These are phyloP conservation scores for Ophiocordyceps australis DNA, from an alignment of 2,329 filamentous ascomycete species.

Conservation along the genomic window DNA sequence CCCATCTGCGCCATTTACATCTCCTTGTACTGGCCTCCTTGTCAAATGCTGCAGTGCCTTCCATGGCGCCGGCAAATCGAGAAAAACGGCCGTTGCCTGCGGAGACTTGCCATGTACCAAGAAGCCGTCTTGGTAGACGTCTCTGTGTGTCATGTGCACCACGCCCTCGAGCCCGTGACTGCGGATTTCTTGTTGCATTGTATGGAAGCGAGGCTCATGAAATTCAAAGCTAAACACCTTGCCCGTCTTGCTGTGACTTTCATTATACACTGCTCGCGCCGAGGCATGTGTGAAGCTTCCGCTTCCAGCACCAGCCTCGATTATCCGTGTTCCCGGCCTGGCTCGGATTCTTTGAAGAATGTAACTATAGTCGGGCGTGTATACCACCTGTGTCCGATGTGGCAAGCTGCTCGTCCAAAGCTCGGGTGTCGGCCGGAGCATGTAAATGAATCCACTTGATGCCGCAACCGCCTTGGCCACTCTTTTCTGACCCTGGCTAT, in stretches of 20 bases:
- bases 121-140: constrained; percentile 65
- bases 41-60: constrained; percentile 61
- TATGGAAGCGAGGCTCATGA: constrained; percentile 52
- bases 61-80: constrained; percentile 71
- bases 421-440: constrained; percentile 64
- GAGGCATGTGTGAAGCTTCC: constrained; percentile 74
- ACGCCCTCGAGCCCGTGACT: constrained; percentile 46
- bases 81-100: constrained; percentile 52
- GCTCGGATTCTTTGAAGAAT: constrained; percentile 60
- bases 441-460: constrained; percentile 55
- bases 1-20: constrained; percentile 7
- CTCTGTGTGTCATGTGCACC: constrained; percentile 58
- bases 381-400: constrained; percentile 72
- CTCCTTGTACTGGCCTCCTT: constrained; percentile 19
- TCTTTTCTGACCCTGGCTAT: constrained; percentile 11
- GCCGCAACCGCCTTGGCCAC: constrained; percentile 33
- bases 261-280: constrained; percentile 57
- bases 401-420: constrained; percentile 67
- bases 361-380: constrained; percentile 76
- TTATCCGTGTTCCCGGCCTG: constrained; percentile 52
- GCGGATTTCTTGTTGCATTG: constrained; percentile 51
- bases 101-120: constrained; percentile 40
- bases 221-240: constrained; percentile 74
- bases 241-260: constrained; percentile 27
- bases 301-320: constrained; percentile 68